Evolutionary conservation across 2,329 filamentous ascomycete genomes (phyloP).

Genomic region (Neofusicoccum parvum): DNA sequence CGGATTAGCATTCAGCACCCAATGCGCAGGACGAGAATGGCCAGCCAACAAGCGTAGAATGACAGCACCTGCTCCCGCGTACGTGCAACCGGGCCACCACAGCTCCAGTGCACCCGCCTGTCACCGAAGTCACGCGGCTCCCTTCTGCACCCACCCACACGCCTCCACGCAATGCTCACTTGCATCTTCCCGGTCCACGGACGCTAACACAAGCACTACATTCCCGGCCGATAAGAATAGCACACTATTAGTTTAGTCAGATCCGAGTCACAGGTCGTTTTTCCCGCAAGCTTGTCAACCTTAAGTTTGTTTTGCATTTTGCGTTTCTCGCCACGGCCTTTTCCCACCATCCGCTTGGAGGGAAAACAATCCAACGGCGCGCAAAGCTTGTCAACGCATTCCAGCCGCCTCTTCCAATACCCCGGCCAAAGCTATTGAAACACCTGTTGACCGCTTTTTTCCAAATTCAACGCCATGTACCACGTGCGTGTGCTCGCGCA

Average conservation of each 20-base stretch:
- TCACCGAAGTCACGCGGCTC: too few relatives aligned
- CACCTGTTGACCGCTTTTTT: background rate
- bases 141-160: too few relatives aligned
- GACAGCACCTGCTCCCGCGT: background rate
- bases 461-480: too few relatives aligned
- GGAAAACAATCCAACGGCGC: background rate
- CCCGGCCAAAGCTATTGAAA: background rate
- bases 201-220: background rate
- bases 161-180: too few relatives aligned
- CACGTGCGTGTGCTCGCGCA: too few relatives aligned
- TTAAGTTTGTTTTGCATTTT: background rate
- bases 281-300: background rate
- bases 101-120: background rate
- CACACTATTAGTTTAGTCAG: background rate
- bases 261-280: background rate
- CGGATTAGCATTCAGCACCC: too few relatives aligned
- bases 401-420: background rate
- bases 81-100: background rate
- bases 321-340: background rate
- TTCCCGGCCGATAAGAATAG: background rate
- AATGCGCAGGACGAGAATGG: too few relatives aligned
- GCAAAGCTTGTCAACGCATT: conserved; percentile 4
- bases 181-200: background rate
- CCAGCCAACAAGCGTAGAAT: background rate
- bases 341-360: background rate